A percentile compares a stretch with the other conserved stretches of the same genome.
Conservation (phyloP, 2,329 filamentous ascomycete genomes). For the Plectosphaerella plurivora region DNA sequence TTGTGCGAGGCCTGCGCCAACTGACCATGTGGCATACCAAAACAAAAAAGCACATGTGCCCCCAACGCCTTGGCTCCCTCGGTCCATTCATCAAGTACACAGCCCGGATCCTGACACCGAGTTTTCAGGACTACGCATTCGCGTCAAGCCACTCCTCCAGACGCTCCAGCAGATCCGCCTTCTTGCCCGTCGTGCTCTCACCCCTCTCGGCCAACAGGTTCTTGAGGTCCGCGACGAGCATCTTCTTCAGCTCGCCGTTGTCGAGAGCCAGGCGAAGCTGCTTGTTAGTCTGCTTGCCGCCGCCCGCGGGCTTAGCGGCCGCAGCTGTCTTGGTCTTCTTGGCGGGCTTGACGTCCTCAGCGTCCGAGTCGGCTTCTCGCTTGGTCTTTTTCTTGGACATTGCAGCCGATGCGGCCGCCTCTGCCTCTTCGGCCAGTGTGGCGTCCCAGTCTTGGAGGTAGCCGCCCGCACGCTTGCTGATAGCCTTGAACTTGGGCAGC, state of each 20-base stretch:
- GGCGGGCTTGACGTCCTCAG: slow-evolving; percentile 32
- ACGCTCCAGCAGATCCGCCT: slow-evolving; percentile 49
- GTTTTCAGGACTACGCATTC: slow-evolving; percentile 22
- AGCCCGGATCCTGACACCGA: too few species aligned
- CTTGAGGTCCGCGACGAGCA: slow-evolving; percentile 50
- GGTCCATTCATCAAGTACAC: too few species aligned
- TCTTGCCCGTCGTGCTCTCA: slow-evolving; percentile 44
- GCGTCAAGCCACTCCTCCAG: slow-evolving; percentile 54
- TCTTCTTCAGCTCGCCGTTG: slow-evolving; percentile 43
- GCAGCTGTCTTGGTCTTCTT: slow-evolving; percentile 39
- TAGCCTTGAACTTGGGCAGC: slow-evolving; percentile 77
- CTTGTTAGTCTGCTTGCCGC: slow-evolving; percentile 29
- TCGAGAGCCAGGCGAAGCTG: slow-evolving; percentile 42
- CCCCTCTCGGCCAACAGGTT: slow-evolving; percentile 43
- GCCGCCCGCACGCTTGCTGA: slow-evolving; percentile 79
- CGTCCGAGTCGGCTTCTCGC: slow-evolving; percentile 44
- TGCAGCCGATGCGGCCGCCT: slow-evolving; percentile 14
- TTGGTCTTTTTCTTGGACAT: slow-evolving; percentile 41
- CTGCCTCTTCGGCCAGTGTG: slow-evolving; percentile 55
- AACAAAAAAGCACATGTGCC: too few species aligned
- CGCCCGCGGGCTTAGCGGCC: slow-evolving; percentile 23
- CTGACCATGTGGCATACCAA: too few species aligned
- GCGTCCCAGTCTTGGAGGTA: slow-evolving; percentile 76
- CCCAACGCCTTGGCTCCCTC: too few species aligned
- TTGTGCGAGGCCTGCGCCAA: too few species aligned